Evolutionary conservation across 23 red algal genomes (phyloP).

Genomic region (Gracilaria domingensis): DNA sequence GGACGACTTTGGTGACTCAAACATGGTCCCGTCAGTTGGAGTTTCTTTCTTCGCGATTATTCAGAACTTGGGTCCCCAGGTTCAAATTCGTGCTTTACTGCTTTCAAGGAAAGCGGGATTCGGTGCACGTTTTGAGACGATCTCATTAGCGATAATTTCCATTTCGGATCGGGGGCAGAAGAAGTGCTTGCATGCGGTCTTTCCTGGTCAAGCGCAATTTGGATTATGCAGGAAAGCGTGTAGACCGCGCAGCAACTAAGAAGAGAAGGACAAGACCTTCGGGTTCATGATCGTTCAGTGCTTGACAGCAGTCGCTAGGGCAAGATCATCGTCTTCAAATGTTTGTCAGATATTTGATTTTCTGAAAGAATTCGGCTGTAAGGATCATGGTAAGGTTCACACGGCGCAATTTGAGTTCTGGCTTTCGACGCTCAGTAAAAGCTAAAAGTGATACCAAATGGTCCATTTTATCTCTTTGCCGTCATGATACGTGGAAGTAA

Average conservation of each 20-base stretch:
- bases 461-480: constrained; percentile 1
- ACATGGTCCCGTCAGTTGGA: too few species aligned
- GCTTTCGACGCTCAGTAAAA: constrained; percentile 18
- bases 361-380: neutral
- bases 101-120: neutral
- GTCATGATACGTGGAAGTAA: neutral
- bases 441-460: constrained; percentile 11
- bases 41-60: constrained; percentile 14
- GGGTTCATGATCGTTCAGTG: constrained; percentile 57
- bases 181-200: constrained; percentile 27
- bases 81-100: neutral
- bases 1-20: too few species aligned
- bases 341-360: constrained; percentile 1
- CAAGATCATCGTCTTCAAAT: neutral
- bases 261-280: constrained; percentile 24
- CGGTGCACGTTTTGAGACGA: neutral
- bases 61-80: neutral
- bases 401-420: constrained; percentile 45
- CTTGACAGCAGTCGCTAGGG: constrained; percentile 4
- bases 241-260: neutral
- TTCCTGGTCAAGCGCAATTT: constrained; percentile 6
- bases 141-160: constrained; percentile 17
- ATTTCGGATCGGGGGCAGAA: constrained; percentile 14
- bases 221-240: neutral
- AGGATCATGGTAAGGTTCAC: constrained; percentile 19